phyloP scores from a whole-genome alignment of 2,329 filamentous ascomycete genomes.

The Trichoderma sp. region DNA sequence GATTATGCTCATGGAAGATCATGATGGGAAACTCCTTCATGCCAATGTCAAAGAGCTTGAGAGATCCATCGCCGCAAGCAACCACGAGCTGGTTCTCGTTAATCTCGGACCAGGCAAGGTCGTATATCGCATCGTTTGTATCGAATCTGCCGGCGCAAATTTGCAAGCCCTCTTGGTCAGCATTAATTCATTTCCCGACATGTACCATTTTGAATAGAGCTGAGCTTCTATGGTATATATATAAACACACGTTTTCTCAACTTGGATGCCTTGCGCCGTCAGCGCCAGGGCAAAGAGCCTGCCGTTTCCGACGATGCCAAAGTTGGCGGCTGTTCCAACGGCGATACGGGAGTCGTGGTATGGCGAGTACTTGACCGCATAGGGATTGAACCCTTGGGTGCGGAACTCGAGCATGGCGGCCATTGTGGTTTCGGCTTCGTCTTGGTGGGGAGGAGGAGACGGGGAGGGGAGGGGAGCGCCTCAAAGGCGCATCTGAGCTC shows the following conservation, averaged over 20 bases:
- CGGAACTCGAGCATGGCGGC: slow-evolving; percentile 86
- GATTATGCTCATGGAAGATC: slow-evolving; percentile 88
- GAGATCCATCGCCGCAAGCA: slow-evolving; percentile 86
- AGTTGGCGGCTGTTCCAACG: slow-evolving; percentile 88
- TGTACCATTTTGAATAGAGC: background rate
- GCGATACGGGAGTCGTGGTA: slow-evolving; percentile 96
- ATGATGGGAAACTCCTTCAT: slow-evolving; percentile 82
- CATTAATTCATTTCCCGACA: too few relatives aligned
- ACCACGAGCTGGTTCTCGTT: slow-evolving; percentile 93
- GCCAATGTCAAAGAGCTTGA: slow-evolving; percentile 88
- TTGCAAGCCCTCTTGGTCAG: background rate
- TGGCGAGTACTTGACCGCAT: slow-evolving; percentile 96
- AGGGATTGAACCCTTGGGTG: slow-evolving; percentile 91
- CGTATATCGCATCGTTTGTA: slow-evolving; percentile 95
- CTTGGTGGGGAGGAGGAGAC: slow-evolving; percentile 1
- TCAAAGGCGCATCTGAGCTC: slow-evolving; percentile 24
- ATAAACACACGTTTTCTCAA: slow-evolving; percentile 71
- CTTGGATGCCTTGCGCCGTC: slow-evolving; percentile 76
- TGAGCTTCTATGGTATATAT: background rate
- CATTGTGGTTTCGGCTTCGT: slow-evolving; percentile 29
- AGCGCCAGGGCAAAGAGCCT: slow-evolving; percentile 80
- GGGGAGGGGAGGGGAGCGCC: slow-evolving; percentile 1
- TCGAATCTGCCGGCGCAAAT: slow-evolving; percentile 64
- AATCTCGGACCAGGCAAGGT: slow-evolving; percentile 90
- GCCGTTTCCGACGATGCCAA: slow-evolving; percentile 94